Conservation (phyloP, 106 monocot genomes). For the Acorus calamus region DNA sequence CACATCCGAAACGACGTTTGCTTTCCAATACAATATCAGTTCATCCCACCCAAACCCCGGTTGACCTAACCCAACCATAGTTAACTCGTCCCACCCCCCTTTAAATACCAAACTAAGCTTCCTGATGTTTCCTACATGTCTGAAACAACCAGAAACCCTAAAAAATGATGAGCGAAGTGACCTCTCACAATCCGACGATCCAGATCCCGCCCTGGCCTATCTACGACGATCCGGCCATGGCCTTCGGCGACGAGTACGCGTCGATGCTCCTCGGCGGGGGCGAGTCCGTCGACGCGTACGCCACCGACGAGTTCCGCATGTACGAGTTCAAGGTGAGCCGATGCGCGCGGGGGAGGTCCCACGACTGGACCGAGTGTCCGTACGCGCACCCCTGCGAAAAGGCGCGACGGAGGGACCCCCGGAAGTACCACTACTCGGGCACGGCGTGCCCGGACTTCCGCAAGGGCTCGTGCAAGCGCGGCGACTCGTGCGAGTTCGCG, state of each 20-base stretch:
- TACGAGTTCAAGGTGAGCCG: constrained; percentile 80
- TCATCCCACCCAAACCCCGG: too few relatives aligned
- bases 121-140: not conserved
- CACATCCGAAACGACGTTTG: constrained; percentile 13
- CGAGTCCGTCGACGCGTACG: constrained; percentile 23
- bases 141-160: not conserved
- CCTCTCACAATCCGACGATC: constrained; percentile 18
- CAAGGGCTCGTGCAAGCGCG: constrained; percentile 59
- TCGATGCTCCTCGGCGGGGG: constrained; percentile 7
- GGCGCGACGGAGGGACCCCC: constrained; percentile 61
- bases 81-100: too few relatives aligned
- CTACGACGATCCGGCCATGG: constrained; percentile 5
- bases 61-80: too few relatives aligned
- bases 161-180: constrained; percentile 18
- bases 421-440: constrained; percentile 73
- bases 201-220: constrained; percentile 27
- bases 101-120: too few relatives aligned
- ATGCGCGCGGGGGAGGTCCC: constrained; percentile 51
- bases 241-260: constrained; percentile 13
- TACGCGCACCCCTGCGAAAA: constrained; percentile 82
- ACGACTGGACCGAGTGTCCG: constrained; percentile 75
- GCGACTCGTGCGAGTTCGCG: constrained; percentile 74
- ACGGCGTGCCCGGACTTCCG: constrained; percentile 77
- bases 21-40: not conserved
- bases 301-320: constrained; percentile 72